A percentile compares a stretch with the other conserved stretches of the same genome.
Conservation (phyloP, 2,329 filamentous ascomycete genomes). For the Colletotrichum lentis region DNA sequence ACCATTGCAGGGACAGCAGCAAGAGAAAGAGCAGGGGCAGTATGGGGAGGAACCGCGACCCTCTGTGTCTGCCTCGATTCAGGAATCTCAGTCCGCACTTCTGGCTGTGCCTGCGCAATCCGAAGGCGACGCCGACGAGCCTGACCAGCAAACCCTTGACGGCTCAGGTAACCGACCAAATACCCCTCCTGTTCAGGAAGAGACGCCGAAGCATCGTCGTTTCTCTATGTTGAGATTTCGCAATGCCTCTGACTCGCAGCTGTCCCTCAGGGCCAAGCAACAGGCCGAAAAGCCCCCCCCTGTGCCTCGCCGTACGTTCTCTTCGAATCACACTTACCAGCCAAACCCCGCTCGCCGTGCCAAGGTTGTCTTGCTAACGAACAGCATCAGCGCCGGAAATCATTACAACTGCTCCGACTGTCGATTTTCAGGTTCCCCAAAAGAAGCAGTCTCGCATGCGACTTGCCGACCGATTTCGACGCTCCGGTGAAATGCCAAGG, state of each 20-base stretch:
- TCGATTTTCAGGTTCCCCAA: conserved; percentile 62
- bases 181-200: conserved; percentile 63
- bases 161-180: conserved; percentile 50
- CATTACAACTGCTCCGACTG: conserved; percentile 90
- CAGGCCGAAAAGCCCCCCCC: conserved; percentile 67
- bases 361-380: conserved; percentile 25
- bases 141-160: conserved; percentile 28
- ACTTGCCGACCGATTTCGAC: conserved; percentile 61
- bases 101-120: conserved; percentile 26
- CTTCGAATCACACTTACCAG: conserved; percentile 17
- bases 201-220: conserved; percentile 65
- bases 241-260: conserved; percentile 91
- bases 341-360: background rate
- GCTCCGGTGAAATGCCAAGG: conserved; percentile 59
- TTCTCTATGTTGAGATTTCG: conserved; percentile 82
- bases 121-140: conserved; percentile 17
- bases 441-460: conserved; percentile 66
- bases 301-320: conserved; percentile 64
- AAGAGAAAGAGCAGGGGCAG: background rate
- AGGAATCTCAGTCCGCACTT: conserved; percentile 11
- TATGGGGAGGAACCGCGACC: conserved; percentile 1
- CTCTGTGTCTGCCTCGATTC: conserved; percentile 22
- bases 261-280: conserved; percentile 78
- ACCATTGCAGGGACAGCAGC: background rate
- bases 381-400: conserved; percentile 69